These are phyloP conservation scores for Fusarium lateritium DNA, from an alignment of 2,329 filamentous ascomycete genomes.

Conservation along the genomic window DNA sequence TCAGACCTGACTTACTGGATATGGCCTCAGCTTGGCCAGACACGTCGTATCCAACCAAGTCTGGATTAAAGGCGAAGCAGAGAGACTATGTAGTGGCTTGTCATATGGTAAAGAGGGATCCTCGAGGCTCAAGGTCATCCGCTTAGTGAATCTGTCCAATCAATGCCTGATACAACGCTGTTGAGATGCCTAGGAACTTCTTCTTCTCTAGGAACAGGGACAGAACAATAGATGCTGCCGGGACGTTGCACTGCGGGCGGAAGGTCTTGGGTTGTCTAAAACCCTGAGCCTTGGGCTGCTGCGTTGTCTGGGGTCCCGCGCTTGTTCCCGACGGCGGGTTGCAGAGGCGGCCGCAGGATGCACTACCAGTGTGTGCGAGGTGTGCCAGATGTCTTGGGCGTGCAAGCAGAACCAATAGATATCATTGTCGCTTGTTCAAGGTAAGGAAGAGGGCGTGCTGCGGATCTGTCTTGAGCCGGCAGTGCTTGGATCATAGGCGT, in stretches of 20 bases:
- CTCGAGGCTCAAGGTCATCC: neutral
- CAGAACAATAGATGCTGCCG: constrained; percentile 30
- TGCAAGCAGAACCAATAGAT: constrained; percentile 11
- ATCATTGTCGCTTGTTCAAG: constrained; percentile 1
- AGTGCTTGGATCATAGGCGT: constrained; percentile 21
- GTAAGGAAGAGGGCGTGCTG: constrained; percentile 9
- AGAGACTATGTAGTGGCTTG: neutral
- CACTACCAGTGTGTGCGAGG: constrained; percentile 50
- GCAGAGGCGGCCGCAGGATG: constrained; percentile 59
- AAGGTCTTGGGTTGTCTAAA: constrained; percentile 36
- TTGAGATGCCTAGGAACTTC: constrained; percentile 18
- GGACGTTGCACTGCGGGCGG: constrained; percentile 36
- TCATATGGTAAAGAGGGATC: constrained; percentile 3
- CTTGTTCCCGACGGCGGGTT: constrained; percentile 56
- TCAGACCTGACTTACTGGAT: constrained; percentile 32
- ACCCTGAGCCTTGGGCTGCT: constrained; percentile 43
- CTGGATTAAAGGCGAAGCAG: constrained; percentile 1
- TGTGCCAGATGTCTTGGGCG: constrained; percentile 32
- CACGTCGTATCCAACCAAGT: constrained; percentile 25
- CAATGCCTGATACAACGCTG: constrained; percentile 25
- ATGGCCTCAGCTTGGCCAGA: constrained; percentile 31
- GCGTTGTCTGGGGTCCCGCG: constrained; percentile 53
- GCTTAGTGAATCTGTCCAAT: constrained; percentile 21
- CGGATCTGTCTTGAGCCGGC: constrained; percentile 3
- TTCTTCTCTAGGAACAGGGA: constrained; percentile 28